Percentiles rank a stretch among this genome's conserved stretches.
These are phyloP conservation scores for Globisporangium sylvaticum DNA, from an alignment of 352 stramenopile genomes.

Conservation along the genomic window DNA sequence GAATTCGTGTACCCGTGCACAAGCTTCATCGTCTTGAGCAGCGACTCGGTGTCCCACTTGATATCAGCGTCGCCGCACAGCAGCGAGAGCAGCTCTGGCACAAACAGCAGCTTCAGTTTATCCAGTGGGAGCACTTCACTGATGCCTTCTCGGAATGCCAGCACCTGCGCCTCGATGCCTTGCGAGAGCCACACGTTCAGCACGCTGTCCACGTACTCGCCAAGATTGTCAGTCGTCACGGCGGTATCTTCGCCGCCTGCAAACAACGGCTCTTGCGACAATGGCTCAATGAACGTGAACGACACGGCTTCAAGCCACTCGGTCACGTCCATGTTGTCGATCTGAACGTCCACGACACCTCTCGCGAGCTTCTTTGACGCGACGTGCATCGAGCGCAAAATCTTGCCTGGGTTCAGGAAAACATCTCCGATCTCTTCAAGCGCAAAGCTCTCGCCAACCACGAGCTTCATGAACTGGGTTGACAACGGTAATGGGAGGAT, in stretches of 20 bases:
- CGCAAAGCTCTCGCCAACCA: slow-evolving; percentile 56
- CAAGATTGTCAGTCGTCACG: slow-evolving; percentile 57
- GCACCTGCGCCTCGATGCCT: slow-evolving; percentile 59
- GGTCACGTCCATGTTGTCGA: slow-evolving; percentile 43
- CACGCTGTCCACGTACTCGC: slow-evolving; percentile 52
- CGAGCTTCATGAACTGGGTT: slow-evolving; percentile 70
- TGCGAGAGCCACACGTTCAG: slow-evolving; percentile 57
- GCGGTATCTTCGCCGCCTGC: slow-evolving; percentile 31
- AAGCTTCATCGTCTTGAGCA: slow-evolving; percentile 72
- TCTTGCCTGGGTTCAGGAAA: slow-evolving; percentile 61
- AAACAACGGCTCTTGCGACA: slow-evolving; percentile 64
- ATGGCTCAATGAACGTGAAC: slow-evolving; percentile 76
- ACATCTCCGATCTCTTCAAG: slow-evolving; percentile 51
- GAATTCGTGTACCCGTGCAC: slow-evolving; percentile 82
- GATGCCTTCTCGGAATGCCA: slow-evolving; percentile 74
- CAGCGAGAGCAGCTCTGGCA: slow-evolving; percentile 57
- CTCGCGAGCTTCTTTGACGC: slow-evolving; percentile 28
- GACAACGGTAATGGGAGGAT: slow-evolving; percentile 73
- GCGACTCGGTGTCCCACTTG: slow-evolving; percentile 55
- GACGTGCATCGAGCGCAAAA: slow-evolving; percentile 54
- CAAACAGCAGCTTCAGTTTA: slow-evolving; percentile 71
- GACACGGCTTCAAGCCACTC: slow-evolving; percentile 66
- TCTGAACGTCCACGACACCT: slow-evolving; percentile 33
- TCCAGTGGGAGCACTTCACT: slow-evolving; percentile 63
- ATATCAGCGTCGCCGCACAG: slow-evolving; percentile 77